Evolutionary conservation across 75 land plant genomes (phyloP).

Genomic region (Pseudotsuga menziesii): DNA sequence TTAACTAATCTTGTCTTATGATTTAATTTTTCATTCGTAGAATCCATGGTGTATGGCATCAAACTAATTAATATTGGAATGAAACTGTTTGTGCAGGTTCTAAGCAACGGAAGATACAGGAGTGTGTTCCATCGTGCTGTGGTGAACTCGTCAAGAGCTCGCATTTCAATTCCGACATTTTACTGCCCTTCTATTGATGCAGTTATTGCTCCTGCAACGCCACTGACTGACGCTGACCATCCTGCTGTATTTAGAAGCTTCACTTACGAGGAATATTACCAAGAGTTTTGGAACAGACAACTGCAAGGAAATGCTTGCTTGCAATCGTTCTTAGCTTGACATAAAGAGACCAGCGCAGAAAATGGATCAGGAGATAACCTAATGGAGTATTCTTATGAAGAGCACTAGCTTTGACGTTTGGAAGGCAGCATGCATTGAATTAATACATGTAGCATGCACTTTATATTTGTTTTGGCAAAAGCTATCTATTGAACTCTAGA

Average conservation of each 20-base stretch:
- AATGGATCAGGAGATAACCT: too few species aligned
- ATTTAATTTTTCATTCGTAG: too few species aligned
- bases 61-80: too few species aligned
- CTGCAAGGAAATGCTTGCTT: slow-evolving; percentile 47
- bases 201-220: slow-evolving; percentile 33
- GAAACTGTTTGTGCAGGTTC: slow-evolving; percentile 21
- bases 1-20: too few species aligned
- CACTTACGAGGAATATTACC: slow-evolving; percentile 52
- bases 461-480: too few species aligned
- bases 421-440: too few species aligned
- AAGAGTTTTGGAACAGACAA: slow-evolving; percentile 50
- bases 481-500: too few species aligned
- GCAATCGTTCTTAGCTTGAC: slow-evolving; percentile 24
- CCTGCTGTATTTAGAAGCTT: slow-evolving; percentile 32
- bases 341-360: too few species aligned
- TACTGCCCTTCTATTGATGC: slow-evolving; percentile 48
- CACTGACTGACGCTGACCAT: slow-evolving; percentile 18
- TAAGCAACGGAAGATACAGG: slow-evolving; percentile 56
- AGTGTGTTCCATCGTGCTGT: slow-evolving; percentile 63
- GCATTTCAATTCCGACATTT: slow-evolving; percentile 59
- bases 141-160: slow-evolving; percentile 31
- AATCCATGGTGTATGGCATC: too few species aligned
- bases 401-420: too few species aligned
- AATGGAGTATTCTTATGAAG: too few species aligned
- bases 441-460: too few species aligned